Evolutionary conservation across 176 grass and related monocot species (phyloP).

Genomic region (Raddia distichophylla): DNA sequence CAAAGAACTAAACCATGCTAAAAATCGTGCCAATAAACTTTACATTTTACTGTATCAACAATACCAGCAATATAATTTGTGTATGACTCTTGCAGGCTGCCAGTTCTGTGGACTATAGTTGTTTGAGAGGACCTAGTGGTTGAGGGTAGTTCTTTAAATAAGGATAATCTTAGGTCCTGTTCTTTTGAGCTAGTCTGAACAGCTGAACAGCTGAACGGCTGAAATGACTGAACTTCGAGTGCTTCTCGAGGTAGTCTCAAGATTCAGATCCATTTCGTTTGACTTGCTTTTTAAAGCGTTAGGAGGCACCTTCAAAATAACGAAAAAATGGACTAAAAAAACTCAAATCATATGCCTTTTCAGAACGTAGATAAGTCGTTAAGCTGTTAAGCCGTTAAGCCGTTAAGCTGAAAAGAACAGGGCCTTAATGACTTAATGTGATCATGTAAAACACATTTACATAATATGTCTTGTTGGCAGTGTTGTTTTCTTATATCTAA

Average conservation of each 20-base stretch:
- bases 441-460: not conserved
- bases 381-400: no score
- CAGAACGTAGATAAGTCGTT: no score
- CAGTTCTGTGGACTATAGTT: not conserved
- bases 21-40: not conserved
- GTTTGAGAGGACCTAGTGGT: not conserved
- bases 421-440: not conserved
- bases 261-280: no score
- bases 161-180: not conserved
- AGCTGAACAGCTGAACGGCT: no score
- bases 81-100: not conserved
- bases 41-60: not conserved
- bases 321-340: no score
- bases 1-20: constrained; percentile 6
- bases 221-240: no score
- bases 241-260: no score
- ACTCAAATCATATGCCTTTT: no score
- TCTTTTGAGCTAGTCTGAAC: no score
- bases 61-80: constrained; percentile 4
- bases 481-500: not conserved
- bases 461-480: not conserved
- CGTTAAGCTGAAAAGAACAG: no score
- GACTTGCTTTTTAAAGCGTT: no score
- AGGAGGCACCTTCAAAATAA: no score
- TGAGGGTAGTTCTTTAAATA: not conserved